Evolutionary conservation across 2,329 filamentous ascomycete species (phyloP).

Genomic region (Bisporella sp.): DNA sequence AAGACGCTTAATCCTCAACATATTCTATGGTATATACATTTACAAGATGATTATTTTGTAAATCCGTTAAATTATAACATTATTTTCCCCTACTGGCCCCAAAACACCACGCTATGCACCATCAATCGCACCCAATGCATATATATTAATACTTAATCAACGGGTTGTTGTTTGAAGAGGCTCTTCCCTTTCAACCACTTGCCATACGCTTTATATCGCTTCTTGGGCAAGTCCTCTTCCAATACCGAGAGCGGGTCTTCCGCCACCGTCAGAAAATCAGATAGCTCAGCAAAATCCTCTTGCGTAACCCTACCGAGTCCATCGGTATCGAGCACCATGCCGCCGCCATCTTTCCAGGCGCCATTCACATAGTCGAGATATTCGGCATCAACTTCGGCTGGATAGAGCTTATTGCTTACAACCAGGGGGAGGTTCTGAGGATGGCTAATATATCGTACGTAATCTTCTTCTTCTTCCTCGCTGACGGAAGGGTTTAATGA

Average conservation of each 20-base stretch:
- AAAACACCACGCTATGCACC: too few species aligned
- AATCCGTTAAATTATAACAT: too few species aligned
- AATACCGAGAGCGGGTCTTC: constrained; percentile 84
- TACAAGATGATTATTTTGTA: too few species aligned
- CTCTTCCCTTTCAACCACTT: constrained; percentile 95
- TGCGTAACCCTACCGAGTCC: constrained; percentile 9
- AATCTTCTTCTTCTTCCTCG: constrained; percentile 72
- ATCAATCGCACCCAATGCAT: too few species aligned
- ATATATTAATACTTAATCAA: constrained; percentile 28
- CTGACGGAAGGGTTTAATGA: constrained; percentile 81
- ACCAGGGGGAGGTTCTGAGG: constrained; percentile 84
- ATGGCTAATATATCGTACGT: constrained; percentile 81
- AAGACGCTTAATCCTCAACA: too few species aligned
- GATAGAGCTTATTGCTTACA: constrained; percentile 55
- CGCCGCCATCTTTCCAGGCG: constrained; percentile 46
- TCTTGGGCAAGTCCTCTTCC: constrained; percentile 81
- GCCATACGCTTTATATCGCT: constrained; percentile 91
- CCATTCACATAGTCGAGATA: constrained; percentile 74
- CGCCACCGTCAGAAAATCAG: constrained; percentile 66
- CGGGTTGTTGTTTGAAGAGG: constrained; percentile 83
- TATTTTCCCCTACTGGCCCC: too few species aligned
- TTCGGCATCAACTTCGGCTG: constrained; percentile 55
- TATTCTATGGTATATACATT: too few species aligned
- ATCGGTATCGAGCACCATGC: constrained; percentile 1
- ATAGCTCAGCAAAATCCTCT: constrained; percentile 63